Base-by-base conservation (phyloP, 2,329 filamentous ascomycete genomes). In the Periconia macrospinosa region DNA sequence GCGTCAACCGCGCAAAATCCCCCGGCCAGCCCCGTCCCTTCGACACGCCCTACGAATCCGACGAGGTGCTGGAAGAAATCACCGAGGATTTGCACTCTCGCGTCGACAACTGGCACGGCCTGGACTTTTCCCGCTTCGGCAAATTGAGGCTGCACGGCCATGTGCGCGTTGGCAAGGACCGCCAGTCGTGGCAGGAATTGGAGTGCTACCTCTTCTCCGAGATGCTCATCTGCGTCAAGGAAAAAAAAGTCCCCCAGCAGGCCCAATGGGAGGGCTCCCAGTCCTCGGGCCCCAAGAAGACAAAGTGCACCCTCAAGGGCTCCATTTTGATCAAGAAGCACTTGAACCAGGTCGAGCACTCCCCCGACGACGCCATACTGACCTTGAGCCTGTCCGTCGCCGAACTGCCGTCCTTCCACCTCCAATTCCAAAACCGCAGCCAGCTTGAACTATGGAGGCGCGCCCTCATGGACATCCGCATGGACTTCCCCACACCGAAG, bases 141-240 rank as follows among this genome's bases (percentile, higher is more conserved):
- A 96, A 94, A 70, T 81, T 99, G 60, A 86, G 92, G 30, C 79
- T 97, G 30, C 92, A 96, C 67, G 93, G 92, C 27, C 92, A 89
- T 2, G 85, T 99, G 53, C 87, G 91, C 49, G 94, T 99, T 19
- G 94, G 94, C 64, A 99, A 99, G 76, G 94, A 99, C 74, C 92
- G 92, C 62, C 83, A 93, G 60, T 92, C 92, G 7, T 99, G 94
- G 94, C 94, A 99, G 78, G 94, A 97, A 72, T 78, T 99, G 51
- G 92, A 99, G 73, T 99, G 94, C 74, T 99, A 91, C 72, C 83
- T 99, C 30, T 99, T 99, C 70, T 91, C 89, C 5, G 94, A 99
- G 77, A 99, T 99, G 94, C 88, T 99, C 65, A 99, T 99, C 60
- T 99, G 94, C 70, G 92, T 99, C 56, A 99, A 97, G 76, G 94